phyloP scores from a whole-genome alignment of 768 basidiomycete species.

The Xerocomus potaroensis region DNA sequence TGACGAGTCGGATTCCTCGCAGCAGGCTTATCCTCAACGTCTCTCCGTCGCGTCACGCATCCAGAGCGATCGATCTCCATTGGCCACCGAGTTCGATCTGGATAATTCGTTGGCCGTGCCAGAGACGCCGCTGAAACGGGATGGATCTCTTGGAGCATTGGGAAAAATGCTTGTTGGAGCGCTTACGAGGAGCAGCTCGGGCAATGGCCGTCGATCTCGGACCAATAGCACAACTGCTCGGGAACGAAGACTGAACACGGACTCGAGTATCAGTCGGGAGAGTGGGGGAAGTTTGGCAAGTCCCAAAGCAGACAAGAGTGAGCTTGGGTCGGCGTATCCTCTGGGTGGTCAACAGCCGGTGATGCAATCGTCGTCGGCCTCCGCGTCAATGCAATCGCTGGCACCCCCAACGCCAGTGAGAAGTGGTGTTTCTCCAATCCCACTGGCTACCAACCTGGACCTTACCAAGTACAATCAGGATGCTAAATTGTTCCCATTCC shows the following conservation, averaged over 20 bases:
- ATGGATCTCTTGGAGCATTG: conserved; percentile 58
- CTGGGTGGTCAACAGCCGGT: conserved; percentile 49
- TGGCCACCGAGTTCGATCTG: conserved; percentile 45
- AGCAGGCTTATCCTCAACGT: conserved; percentile 50
- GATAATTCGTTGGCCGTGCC: conserved; percentile 42
- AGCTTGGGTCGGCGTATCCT: conserved; percentile 34
- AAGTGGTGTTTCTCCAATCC: conserved; percentile 71
- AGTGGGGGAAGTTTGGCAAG: conserved; percentile 70
- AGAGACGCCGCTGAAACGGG: conserved; percentile 55
- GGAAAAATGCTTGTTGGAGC: conserved; percentile 62
- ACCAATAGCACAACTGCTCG: conserved; percentile 71
- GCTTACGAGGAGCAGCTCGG: conserved; percentile 62
- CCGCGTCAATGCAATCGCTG: conserved; percentile 57
- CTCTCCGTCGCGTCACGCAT: conserved; percentile 60
- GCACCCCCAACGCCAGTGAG: conserved; percentile 51
- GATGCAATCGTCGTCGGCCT: conserved; percentile 64
- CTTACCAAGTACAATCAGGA: conserved; percentile 62
- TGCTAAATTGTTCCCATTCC: conserved; percentile 85
- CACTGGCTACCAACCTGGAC: conserved; percentile 67
- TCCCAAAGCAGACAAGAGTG: conserved; percentile 53
- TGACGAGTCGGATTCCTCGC: conserved; percentile 50
- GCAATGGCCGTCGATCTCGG: conserved; percentile 69
- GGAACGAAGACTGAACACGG: conserved; percentile 63
- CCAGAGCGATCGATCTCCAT: conserved; percentile 57
- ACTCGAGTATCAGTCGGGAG: conserved; percentile 71